Base-by-base conservation (phyloP, 179 eudicot genomes). In the Corrigiola litoralis region DNA sequence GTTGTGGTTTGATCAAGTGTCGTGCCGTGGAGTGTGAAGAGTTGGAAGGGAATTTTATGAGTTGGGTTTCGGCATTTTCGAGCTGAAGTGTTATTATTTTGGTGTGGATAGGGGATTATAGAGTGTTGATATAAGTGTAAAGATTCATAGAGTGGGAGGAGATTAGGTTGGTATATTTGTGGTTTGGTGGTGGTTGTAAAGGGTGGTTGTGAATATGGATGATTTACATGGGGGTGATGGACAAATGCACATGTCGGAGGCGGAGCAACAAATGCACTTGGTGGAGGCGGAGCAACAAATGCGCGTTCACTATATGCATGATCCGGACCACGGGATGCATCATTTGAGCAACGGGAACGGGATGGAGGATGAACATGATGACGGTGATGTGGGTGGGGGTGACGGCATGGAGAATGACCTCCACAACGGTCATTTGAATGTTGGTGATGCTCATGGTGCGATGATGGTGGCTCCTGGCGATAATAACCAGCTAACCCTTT, bases 331-430 rank as follows among this genome's bases (percentile, higher is more conserved):
- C 63, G 79, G 75, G 57, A 55, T 83, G 67, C 85, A 78, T 24
- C 85, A 83, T 51, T 49, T 85, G 84, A 75, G 77, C 52, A 80
- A 83, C 71, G 88, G 80, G 50, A 63, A 80, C 61, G 85, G 64
- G 25, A 47, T 81, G 65, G 81, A 74, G 60, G 90, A 85, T 50
- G 84, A 76, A 37, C 84, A 74, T 37, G 87, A 85, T 63, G 76
- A 78, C 62, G 77, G 61, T 51, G 79, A 21, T 37, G 18, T 38
- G 56, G 84, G 75, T 58, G 69, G 68, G 34, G 71, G 62, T 68
- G 88, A 80, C 47, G 86, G 73, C 36, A 72, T 86, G 65, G 92
- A 76, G 58, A 84, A 71, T 8, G 81, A 81, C 33, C 79, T 85
- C 25, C 78, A 77, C 18, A 69, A 61, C 65, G 84, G 76, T 57